Percentiles rank a stretch among this genome's conserved stretches.
Conservation (phyloP, 2,329 filamentous ascomycete species). For the Colletotrichum caudatum region DNA sequence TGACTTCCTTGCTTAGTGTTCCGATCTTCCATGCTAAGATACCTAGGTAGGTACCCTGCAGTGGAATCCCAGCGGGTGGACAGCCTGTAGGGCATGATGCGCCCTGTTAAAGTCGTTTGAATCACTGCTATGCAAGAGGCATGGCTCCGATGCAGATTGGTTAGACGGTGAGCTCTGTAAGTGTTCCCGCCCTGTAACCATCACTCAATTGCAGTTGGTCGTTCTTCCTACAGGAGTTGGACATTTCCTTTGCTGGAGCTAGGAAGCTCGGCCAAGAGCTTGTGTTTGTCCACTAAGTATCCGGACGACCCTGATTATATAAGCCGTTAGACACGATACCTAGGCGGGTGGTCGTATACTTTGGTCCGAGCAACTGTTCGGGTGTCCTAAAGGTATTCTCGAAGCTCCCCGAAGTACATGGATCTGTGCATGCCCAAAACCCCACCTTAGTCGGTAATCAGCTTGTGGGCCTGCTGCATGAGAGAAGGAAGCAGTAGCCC, state of each 20-base stretch:
- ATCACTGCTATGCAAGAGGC: not conserved
- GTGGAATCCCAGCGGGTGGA: not conserved
- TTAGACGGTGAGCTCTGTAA: not conserved
- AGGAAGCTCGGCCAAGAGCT: conserved; percentile 29
- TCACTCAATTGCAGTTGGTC: conserved; percentile 26
- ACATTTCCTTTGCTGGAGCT: conserved; percentile 12
- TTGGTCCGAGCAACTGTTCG: not conserved
- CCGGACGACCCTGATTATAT: conserved; percentile 29
- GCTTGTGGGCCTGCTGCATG: conserved; percentile 3
- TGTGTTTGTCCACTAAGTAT: not conserved
- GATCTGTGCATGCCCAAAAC: conserved; percentile 9
- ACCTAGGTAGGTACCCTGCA: conserved; percentile 12
- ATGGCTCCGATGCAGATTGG: not conserved
- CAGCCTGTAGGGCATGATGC: not conserved
- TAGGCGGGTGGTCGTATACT: not conserved
- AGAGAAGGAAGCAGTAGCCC: conserved; percentile 2
- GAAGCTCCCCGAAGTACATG: conserved; percentile 27
- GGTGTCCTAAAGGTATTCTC: conserved; percentile 3
- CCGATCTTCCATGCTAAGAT: conserved; percentile 7
- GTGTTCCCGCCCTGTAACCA: not conserved
- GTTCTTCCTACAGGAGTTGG: not conserved
- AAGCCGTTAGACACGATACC: not conserved
- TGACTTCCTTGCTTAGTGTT: conserved; percentile 28
- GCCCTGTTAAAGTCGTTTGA: not conserved
- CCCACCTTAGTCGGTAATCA: conserved; percentile 34